Conservation (phyloP, 352 stramenopile species). For the Phytophthora megakarya region DNA sequence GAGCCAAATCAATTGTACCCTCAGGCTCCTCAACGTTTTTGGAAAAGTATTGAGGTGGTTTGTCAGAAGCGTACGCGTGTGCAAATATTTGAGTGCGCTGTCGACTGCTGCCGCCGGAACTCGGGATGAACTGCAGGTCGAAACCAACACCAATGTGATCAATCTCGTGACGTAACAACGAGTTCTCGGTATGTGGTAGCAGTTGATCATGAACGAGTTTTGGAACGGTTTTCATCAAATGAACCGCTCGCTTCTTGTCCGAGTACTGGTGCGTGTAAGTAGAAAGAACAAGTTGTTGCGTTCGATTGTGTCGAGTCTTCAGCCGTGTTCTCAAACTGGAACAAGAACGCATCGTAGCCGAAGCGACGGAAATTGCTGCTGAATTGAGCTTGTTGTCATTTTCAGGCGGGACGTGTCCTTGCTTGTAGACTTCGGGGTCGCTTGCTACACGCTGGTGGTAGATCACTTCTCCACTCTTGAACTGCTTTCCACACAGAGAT, state of each 20-base stretch:
- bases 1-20: constrained; percentile 23
- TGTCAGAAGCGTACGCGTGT: constrained; percentile 51
- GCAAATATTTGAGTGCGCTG: constrained; percentile 48
- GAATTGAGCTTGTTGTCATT: constrained; percentile 4
- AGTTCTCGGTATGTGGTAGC: constrained; percentile 38
- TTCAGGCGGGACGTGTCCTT: not conserved
- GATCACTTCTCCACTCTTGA: constrained; percentile 53
- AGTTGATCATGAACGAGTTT: constrained; percentile 60
- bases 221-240: constrained; percentile 61
- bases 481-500: constrained; percentile 52
- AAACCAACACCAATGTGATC: constrained; percentile 60
- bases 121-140: constrained; percentile 45
- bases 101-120: constrained; percentile 30
- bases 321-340: constrained; percentile 28
- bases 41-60: constrained; percentile 34
- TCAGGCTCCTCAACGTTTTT: constrained; percentile 15
- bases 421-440: not conserved
- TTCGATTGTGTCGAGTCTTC: constrained; percentile 42
- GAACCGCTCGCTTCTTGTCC: constrained; percentile 45
- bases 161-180: constrained; percentile 35
- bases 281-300: constrained; percentile 55
- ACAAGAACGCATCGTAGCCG: constrained; percentile 41
- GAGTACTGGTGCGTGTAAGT: constrained; percentile 51
- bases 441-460: constrained; percentile 43
- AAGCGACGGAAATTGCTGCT: constrained; percentile 38